Percentiles rank a stretch among this genome's conserved stretches.
These are phyloP conservation scores for Fraxinus sp. DNA, from an alignment of 305 asterid genomes.

Conservation along the genomic window DNA sequence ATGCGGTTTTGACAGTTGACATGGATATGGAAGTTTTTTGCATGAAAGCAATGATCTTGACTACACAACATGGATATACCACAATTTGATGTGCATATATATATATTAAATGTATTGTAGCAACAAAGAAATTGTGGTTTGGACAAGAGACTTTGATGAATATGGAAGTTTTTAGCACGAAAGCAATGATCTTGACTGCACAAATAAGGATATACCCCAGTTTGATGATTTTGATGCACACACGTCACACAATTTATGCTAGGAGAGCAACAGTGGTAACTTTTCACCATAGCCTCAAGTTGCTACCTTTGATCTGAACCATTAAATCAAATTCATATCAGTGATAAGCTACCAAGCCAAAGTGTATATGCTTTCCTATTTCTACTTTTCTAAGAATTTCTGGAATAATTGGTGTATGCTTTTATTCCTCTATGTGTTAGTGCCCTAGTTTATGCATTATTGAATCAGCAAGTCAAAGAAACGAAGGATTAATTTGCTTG, in stretches of 20 bases:
- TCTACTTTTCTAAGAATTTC: neutral
- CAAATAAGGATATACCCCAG: neutral
- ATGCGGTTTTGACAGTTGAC: neutral
- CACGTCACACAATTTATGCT: neutral
- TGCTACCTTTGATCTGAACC: neutral
- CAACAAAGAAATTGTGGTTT: neutral
- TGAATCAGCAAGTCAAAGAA: neutral
- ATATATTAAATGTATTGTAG: neutral
- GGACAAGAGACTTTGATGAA: slow-evolving; percentile 19
- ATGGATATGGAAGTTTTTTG: slow-evolving; percentile 15
- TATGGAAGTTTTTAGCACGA: slow-evolving; percentile 11
- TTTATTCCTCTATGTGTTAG: neutral
- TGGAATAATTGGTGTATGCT: neutral
- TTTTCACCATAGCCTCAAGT: neutral
- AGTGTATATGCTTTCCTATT: neutral
- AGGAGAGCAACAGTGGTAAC: neutral
- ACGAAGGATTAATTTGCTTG: neutral
- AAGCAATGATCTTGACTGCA: neutral
- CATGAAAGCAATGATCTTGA: slow-evolving; percentile 2
- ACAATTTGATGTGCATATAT: neutral
- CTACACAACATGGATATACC: slow-evolving; percentile 4
- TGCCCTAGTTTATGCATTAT: neutral
- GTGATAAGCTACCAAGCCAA: neutral
- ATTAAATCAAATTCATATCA: neutral
- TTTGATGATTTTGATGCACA: neutral